Evolutionary conservation across 176 grass and related monocot genomes (phyloP).

Genomic region (Aegilops sharonensis): DNA sequence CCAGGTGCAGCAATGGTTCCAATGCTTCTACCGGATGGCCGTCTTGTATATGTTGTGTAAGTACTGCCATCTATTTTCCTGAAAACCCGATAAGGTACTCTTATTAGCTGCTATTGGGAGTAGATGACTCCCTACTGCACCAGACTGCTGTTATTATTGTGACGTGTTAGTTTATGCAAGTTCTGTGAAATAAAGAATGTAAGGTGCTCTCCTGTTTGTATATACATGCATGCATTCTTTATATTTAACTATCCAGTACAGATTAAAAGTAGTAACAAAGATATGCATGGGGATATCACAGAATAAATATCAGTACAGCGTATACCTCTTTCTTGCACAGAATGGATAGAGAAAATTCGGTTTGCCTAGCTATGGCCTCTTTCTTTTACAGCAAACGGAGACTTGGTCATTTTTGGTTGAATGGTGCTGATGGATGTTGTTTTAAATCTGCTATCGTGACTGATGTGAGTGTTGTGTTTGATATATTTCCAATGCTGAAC

Average conservation of each 20-base stretch:
- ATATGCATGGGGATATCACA: background rate
- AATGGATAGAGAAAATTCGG: background rate
- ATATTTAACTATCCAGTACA: background rate
- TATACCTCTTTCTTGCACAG: background rate
- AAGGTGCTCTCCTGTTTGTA: background rate
- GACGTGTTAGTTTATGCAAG: background rate
- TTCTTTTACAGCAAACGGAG: background rate
- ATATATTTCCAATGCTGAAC: background rate
- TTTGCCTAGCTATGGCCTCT: background rate
- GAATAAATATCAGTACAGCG: background rate
- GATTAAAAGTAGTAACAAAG: background rate
- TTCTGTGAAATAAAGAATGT: background rate
- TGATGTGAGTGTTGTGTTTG: background rate
- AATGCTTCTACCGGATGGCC: conserved; percentile 49
- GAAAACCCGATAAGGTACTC: background rate
- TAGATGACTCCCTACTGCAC: background rate
- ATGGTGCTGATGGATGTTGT: background rate
- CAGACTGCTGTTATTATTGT: background rate
- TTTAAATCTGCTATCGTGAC: background rate
- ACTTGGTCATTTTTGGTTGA: background rate
- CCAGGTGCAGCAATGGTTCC: conserved; percentile 46
- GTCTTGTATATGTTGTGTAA: conserved; percentile 54
- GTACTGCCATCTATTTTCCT: background rate
- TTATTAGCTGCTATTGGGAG: background rate
- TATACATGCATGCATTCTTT: background rate